Base-by-base conservation (phyloP, 805 yeast species). In the Candida rishiriensis region DNA sequence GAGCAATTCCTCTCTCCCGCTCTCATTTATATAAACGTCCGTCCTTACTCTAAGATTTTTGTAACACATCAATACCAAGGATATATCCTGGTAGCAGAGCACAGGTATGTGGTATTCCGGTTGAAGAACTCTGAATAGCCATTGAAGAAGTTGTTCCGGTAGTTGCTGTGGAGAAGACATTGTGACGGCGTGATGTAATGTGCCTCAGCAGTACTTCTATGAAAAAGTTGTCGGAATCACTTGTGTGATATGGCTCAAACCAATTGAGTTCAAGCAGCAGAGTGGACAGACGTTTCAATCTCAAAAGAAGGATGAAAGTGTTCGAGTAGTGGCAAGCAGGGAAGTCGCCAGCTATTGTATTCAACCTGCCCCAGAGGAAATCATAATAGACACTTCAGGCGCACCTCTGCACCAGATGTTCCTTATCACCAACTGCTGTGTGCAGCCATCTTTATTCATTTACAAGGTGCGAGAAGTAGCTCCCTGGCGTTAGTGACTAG, bases 11-110 rank as follows among this genome's bases (percentile, higher is more conserved):
- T 84, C 69, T 11, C 59, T 59, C 1, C 97, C 97, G 1, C 66
- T 52, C n/a, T 72, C 73, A 41, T 73, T 65, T 2, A 85, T 75
- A 53, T 71, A 75, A 2, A 79, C 78, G 41, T 81, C 76, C 0
- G 97, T 89, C 47, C 88, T 70, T 14, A 93, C 85, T 49, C 76
- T 71, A 41, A 89, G 70, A 1, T 78, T 64, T 0, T 76, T 69
- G 52, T 71, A 75, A 3, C 68, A 61, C 47, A 69, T 73, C n/a
- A 85, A 69, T 10, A 76, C 68, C 36, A 73, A 66, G 10, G 79
- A 75, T 0, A 79, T 63, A 56, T 90, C 95, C 36, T 78, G 75
- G 56, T 85, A 88, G 0, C 78, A 67, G 2, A 73, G 52, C 43
- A 78, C 73, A n/a, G 81, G 72, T 51, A 85, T 71, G 2, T 54